Conservation (phyloP, 805 yeast genomes). For the Debaryomyces prosopidis region DNA sequence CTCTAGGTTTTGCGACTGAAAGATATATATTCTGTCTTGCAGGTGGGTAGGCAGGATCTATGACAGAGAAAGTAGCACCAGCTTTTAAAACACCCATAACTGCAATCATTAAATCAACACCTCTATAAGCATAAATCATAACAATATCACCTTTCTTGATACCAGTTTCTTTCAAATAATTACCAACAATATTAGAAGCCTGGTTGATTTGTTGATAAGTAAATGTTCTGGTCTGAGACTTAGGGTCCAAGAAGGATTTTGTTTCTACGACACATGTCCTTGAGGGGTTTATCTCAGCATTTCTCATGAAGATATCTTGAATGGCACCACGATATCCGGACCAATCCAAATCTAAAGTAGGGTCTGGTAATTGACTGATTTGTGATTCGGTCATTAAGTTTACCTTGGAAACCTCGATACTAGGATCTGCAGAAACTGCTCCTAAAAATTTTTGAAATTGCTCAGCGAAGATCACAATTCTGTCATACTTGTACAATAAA, state of each 20-base stretch:
- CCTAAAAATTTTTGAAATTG: constrained; percentile 62
- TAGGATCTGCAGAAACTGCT: constrained; percentile 33
- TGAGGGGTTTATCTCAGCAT: constrained; percentile 82
- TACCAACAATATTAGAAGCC: constrained; percentile 91
- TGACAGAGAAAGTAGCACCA: constrained; percentile 97
- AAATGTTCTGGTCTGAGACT: constrained; percentile 65
- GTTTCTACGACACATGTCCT: constrained; percentile 93
- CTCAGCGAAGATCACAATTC: constrained; percentile 69
- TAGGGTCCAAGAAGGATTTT: constrained; percentile 59
- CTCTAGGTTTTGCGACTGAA: constrained; percentile 90
- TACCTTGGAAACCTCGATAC: constrained; percentile 54
- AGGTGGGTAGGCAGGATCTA: constrained; percentile 99
- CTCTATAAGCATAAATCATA: constrained; percentile 96
- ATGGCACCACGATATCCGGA: constrained; percentile 89
- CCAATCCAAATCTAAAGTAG: constrained; percentile 88
- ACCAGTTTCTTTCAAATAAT: constrained; percentile 78
- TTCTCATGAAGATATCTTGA: constrained; percentile 89
- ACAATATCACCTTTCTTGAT: constrained; percentile 91
- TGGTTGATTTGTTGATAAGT: constrained; percentile 86
- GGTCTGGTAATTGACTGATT: constrained; percentile 70
- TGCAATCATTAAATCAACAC: constrained; percentile 94
- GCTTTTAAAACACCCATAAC: constrained; percentile 98
- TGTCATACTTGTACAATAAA: constrained; percentile 65
- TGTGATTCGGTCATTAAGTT: constrained; percentile 73
- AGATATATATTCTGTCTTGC: constrained; percentile 93